A percentile compares a stretch with the other conserved stretches of the same genome.
These are phyloP conservation scores for Raddia guianensis DNA, from an alignment of 176 grass and related monocot species.

Conservation along the genomic window DNA sequence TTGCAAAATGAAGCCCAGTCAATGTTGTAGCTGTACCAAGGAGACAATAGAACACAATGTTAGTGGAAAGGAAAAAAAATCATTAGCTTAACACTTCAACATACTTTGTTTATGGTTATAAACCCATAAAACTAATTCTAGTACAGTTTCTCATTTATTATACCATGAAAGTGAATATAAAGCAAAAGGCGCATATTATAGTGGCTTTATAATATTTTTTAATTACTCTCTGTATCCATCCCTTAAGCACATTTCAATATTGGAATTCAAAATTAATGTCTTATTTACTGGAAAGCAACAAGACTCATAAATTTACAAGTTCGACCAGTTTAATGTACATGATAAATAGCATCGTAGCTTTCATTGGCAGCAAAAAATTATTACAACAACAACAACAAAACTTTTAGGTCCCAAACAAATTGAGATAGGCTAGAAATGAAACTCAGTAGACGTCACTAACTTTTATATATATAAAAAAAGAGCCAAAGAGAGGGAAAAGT, in stretches of 20 bases:
- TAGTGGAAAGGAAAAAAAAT: neutral
- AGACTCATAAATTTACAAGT: neutral
- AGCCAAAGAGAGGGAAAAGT: too few relatives aligned
- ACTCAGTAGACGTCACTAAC: too few relatives aligned
- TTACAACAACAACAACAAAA: neutral
- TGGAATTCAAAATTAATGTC: neutral
- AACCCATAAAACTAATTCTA: neutral
- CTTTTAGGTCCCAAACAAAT: too few relatives aligned
- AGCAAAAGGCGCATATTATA: neutral
- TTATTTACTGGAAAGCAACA: neutral
- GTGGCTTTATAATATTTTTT: neutral
- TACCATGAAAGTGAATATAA: neutral
- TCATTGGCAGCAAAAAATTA: neutral
- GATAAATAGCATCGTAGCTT: slow-evolving; percentile 6
- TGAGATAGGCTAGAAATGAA: too few relatives aligned
- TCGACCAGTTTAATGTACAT: neutral
- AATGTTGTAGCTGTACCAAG: slow-evolving; percentile 57
- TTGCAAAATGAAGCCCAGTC: slow-evolving; percentile 63
- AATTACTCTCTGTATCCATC: neutral
- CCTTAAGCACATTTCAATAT: slow-evolving; percentile 1
- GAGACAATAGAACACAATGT: slow-evolving; percentile 10
- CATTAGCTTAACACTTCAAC: neutral
- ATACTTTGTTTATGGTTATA: slow-evolving; percentile 18
- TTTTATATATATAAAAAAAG: too few relatives aligned
- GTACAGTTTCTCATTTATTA: neutral